Evolutionary conservation across 179 eudicot genomes (phyloP).

Genomic region (Amaranthus tricolor): DNA sequence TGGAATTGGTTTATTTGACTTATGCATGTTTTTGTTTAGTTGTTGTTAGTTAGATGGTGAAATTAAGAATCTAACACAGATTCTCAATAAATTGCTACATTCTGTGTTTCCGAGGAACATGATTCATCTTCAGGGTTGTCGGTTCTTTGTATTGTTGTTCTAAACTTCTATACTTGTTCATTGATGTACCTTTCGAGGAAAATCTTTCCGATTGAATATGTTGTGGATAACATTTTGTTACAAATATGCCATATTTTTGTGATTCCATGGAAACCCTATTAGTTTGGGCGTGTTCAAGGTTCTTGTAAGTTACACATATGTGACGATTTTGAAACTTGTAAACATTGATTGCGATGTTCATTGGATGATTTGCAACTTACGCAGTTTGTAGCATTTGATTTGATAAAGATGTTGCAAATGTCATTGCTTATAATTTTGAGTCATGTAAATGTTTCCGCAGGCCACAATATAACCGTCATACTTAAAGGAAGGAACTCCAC

Average conservation of each 20-base stretch:
- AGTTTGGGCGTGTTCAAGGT: background rate
- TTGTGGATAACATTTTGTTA: too few species aligned
- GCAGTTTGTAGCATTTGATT: background rate
- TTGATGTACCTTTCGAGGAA: background rate
- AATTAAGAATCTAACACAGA: background rate
- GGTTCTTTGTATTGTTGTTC: background rate
- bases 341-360: background rate
- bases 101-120: background rate
- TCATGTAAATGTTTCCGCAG: background rate
- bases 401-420: constrained; percentile 3
- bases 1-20: background rate
- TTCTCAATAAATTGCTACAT: background rate
- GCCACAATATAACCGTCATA: background rate
- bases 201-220: too few species aligned
- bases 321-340: background rate
- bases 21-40: background rate
- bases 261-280: background rate
- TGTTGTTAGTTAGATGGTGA: background rate
- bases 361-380: background rate
- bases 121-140: background rate
- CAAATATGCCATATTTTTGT: background rate
- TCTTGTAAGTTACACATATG: background rate
- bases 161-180: background rate
- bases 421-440: background rate
- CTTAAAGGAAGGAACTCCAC: constrained; percentile 3